A percentile compares a stretch with the other conserved stretches of the same genome.
Evolutionary conservation across 805 yeast species (phyloP).

Genomic region (Cyberlindnera japonica): DNA sequence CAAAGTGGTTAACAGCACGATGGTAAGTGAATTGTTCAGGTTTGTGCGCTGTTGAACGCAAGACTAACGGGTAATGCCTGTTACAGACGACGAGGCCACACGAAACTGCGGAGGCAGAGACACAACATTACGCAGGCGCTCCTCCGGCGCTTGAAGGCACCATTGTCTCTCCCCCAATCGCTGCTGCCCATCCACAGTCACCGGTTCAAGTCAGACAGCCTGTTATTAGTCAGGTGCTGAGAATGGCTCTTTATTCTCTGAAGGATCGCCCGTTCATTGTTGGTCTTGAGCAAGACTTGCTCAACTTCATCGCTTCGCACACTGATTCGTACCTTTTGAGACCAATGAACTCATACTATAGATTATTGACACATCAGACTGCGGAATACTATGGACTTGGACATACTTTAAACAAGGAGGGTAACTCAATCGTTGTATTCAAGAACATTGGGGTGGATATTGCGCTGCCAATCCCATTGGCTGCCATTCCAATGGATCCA

Average conservation of each 20-base stretch:
- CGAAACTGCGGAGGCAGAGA: neutral
- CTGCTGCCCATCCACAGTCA: neutral
- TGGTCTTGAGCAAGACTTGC: slow-evolving; percentile 44
- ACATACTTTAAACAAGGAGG: slow-evolving; percentile 50
- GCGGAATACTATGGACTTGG: slow-evolving; percentile 64
- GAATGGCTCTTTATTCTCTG: slow-evolving; percentile 38
- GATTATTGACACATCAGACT: slow-evolving; percentile 64
- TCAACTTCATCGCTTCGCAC: slow-evolving; percentile 41
- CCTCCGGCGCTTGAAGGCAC: neutral
- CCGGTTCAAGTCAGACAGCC: slow-evolving; percentile 9
- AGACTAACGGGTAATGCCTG: neutral
- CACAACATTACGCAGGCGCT: neutral
- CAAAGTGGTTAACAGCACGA: too few species aligned
- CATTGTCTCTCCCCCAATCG: neutral
- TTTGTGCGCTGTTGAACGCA: too few species aligned
- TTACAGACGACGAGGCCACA: neutral
- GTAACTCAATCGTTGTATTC: slow-evolving; percentile 42
- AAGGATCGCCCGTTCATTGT: slow-evolving; percentile 49
- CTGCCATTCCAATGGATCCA: slow-evolving; percentile 15
- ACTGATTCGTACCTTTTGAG: slow-evolving; percentile 39
- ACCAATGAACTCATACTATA: slow-evolving; percentile 60
- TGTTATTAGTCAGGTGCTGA: slow-evolving; percentile 28
- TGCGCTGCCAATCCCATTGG: slow-evolving; percentile 15
- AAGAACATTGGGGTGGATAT: slow-evolving; percentile 31
- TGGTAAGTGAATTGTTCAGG: slow-evolving; percentile 1